phyloP scores from a whole-genome alignment of 768 basidiomycete species.

The Rhodotorula graminis region DNA sequence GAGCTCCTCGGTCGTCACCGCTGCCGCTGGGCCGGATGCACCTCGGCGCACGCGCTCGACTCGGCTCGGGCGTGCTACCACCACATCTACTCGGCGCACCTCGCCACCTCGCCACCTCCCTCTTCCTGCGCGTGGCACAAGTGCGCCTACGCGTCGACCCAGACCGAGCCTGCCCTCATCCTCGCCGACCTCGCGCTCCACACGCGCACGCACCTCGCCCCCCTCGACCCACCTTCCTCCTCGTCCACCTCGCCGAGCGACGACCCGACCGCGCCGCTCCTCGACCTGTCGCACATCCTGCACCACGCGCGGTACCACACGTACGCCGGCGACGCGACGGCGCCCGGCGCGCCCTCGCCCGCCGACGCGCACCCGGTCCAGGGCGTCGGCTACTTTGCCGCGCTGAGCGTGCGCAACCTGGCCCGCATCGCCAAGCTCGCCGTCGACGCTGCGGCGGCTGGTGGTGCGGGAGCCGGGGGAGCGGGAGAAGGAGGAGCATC shows the following conservation, averaged over 20 bases:
- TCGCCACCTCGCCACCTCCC: background rate
- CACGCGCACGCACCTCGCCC: constrained; percentile 26
- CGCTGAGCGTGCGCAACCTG: constrained; percentile 37
- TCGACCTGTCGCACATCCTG: constrained; percentile 1
- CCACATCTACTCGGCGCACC: constrained; percentile 31
- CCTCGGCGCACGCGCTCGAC: background rate
- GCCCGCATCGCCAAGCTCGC: constrained; percentile 28
- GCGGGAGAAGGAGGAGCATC: background rate
- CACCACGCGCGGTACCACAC: constrained; percentile 28
- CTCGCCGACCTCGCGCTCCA: constrained; percentile 26
- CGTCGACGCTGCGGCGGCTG: background rate
- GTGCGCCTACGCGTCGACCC: constrained; percentile 12
- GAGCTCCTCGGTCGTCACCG: background rate
- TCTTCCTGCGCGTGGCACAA: constrained; percentile 2
- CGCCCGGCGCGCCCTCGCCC: background rate
- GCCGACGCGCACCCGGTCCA: background rate
- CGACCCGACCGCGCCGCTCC: background rate
- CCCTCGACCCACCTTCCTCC: background rate
- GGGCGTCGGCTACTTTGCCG: constrained; percentile 16
- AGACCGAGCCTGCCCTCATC: constrained; percentile 6
- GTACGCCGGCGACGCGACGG: constrained; percentile 21
- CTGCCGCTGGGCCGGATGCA: constrained; percentile 24
- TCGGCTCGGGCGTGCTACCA: background rate
- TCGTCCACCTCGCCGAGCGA: background rate
- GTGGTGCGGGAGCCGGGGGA: background rate